These are phyloP conservation scores for Centella asiatica DNA, from an alignment of 129 eudicot species.

Conservation along the genomic window DNA sequence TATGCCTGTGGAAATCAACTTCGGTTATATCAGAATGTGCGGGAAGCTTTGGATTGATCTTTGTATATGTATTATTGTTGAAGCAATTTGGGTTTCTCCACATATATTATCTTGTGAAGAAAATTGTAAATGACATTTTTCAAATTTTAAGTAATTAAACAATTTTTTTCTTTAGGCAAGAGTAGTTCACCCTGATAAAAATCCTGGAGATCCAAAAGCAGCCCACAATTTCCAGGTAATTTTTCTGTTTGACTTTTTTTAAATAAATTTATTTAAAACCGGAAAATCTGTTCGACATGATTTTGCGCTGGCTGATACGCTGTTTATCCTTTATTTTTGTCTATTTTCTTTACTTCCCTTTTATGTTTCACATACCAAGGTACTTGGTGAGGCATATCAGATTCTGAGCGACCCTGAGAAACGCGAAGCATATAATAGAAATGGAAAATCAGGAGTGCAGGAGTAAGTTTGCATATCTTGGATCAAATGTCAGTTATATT, in stretches of 20 bases:
- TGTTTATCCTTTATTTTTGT: not conserved
- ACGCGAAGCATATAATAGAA: conserved; percentile 45
- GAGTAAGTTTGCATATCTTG: conserved; percentile 23
- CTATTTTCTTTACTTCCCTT: not conserved
- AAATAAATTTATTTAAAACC: too few relatives aligned
- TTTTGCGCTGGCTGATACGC: not conserved
- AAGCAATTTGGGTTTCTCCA: not conserved
- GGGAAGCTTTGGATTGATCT: too few relatives aligned
- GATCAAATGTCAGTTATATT: too few relatives aligned
- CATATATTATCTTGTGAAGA: not conserved
- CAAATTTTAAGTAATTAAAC: not conserved
- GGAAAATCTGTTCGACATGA: too few relatives aligned
- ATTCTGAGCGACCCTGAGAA: conserved; percentile 44
- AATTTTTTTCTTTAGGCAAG: conserved; percentile 32
- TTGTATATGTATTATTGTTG: not conserved
- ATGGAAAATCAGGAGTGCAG: conserved; percentile 36
- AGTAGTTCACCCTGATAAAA: conserved; percentile 46
- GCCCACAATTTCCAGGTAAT: conserved; percentile 41
- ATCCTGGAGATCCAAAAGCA: conserved; percentile 47
- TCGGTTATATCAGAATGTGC: too few relatives aligned
- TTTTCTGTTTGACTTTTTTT: not conserved
- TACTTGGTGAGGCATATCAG: conserved; percentile 55
- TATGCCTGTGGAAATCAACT: too few relatives aligned
- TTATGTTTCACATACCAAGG: conserved; percentile 17
- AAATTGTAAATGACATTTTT: not conserved